phyloP scores from a whole-genome alignment of 306 rosid species.

The Cicer bijugum region DNA sequence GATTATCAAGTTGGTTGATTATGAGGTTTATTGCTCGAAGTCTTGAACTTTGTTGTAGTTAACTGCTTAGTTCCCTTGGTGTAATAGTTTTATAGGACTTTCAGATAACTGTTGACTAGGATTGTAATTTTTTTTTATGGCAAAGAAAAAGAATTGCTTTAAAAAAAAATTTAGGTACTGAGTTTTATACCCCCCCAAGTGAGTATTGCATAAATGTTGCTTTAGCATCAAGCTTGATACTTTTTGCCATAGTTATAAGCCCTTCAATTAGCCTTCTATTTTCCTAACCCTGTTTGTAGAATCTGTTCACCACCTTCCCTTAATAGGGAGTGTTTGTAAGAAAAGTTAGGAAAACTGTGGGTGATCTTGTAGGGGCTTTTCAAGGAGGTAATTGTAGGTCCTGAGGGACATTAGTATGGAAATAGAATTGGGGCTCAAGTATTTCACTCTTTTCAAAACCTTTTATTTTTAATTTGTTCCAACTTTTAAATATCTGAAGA shows the following conservation, averaged over 20 bases:
- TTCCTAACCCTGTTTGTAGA: conserved; percentile 3
- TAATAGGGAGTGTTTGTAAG: conserved; percentile 21
- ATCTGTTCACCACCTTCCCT: conserved; percentile 18
- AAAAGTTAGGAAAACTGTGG: neutral
- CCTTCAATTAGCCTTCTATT: neutral
- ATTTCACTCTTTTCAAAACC: neutral
- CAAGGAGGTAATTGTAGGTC: conserved; percentile 3
- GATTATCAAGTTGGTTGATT: conserved; percentile 16
- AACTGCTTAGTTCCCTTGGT: conserved; percentile 8
- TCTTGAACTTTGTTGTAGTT: conserved; percentile 22
- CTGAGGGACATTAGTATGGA: conserved; percentile 23
- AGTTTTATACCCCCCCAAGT: neutral
- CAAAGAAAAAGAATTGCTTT: neutral
- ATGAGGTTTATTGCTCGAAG: neutral
- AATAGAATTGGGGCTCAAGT: conserved; percentile 5
- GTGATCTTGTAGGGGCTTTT: conserved; percentile 3
- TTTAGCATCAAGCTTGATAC: conserved; percentile 29
- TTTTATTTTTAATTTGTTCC: neutral
- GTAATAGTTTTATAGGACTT: conserved; percentile 22
- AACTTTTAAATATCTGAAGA: neutral
- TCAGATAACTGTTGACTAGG: neutral
- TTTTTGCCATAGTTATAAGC: neutral
- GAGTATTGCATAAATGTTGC: conserved; percentile 29
- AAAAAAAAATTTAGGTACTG: neutral
- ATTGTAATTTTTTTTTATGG: neutral